phyloP scores from a whole-genome alignment of 495 filamentous ascomycete species.

The Neurospora sp. region DNA sequence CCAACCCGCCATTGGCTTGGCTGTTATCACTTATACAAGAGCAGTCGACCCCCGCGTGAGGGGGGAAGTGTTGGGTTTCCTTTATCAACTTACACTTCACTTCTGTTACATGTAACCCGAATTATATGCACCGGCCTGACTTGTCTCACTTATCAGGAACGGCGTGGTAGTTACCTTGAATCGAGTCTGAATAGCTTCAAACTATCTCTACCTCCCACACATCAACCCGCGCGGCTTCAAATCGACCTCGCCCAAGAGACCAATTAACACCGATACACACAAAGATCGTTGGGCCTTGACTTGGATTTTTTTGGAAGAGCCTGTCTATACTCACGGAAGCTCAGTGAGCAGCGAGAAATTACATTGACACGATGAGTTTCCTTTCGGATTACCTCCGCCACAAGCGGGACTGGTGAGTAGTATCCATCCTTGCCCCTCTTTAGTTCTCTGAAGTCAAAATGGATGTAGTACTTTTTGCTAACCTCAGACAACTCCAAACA shows the following conservation, averaged over 20 bases:
- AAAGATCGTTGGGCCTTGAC: background rate
- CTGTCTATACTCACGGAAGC: background rate
- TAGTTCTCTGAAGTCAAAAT: background rate
- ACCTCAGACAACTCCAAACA: conserved; percentile 26
- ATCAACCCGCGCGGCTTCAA: background rate
- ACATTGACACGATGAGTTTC: conserved; percentile 30
- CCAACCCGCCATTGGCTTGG: background rate
- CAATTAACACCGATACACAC: background rate
- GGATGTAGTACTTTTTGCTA: background rate
- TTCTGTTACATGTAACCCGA: background rate
- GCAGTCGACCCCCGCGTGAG: background rate
- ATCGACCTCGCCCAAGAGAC: background rate
- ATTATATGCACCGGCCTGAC: background rate
- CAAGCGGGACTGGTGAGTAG: conserved; percentile 45
- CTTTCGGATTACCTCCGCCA: conserved; percentile 52
- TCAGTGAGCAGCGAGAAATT: background rate
- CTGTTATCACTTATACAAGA: background rate
- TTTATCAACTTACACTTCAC: background rate
- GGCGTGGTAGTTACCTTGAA: background rate
- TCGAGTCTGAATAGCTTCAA: background rate
- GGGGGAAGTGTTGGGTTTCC: background rate
- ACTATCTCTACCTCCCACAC: background rate
- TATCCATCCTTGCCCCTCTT: background rate
- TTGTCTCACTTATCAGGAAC: background rate
- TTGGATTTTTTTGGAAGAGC: background rate